Conservation (phyloP, 495 filamentous ascomycete genomes). For the Aspergillus bridgeri region DNA sequence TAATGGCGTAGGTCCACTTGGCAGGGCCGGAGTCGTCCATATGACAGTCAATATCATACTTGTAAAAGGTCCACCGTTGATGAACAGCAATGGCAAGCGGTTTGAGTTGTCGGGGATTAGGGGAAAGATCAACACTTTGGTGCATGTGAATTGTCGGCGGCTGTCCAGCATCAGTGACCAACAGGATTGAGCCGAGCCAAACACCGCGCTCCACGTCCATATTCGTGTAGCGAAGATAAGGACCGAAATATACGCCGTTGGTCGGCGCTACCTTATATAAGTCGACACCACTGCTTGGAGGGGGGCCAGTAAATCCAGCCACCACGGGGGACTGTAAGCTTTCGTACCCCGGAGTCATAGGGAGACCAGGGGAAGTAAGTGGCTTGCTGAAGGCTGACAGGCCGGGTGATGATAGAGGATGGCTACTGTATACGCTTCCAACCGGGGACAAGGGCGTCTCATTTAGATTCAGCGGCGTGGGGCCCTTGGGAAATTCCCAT, state of each 20-base stretch:
- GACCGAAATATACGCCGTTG: conserved; percentile 98
- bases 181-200: conserved; percentile 80
- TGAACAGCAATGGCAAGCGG: conserved; percentile 81
- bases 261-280: conserved; percentile 89
- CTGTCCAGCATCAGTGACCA: conserved; percentile 88
- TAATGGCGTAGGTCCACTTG: conserved; percentile 98
- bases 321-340: conserved; percentile 73
- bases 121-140: conserved; percentile 82
- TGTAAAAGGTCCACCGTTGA: conserved; percentile 92
- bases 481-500: conserved; percentile 96
- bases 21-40: conserved; percentile 82
- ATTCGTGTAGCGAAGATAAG: conserved; percentile 92
- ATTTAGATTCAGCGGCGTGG: conserved; percentile 77
- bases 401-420: conserved; percentile 70
- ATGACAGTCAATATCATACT: conserved; percentile 86
- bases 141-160: conserved; percentile 97
- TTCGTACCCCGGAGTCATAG: conserved; percentile 68
- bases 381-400: conserved; percentile 70
- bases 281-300: conserved; percentile 82
- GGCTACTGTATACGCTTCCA: conserved; percentile 68
- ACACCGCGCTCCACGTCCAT: conserved; percentile 91
- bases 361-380: conserved; percentile 71
- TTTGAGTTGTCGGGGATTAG: conserved; percentile 87
- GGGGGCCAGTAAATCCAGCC: conserved; percentile 75
- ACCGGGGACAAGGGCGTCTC: conserved; percentile 76